A percentile compares a stretch with the other conserved stretches of the same genome.
These are phyloP conservation scores for Pouteria campechiana DNA, from an alignment of 179 eudicot genomes.

Conservation along the genomic window DNA sequence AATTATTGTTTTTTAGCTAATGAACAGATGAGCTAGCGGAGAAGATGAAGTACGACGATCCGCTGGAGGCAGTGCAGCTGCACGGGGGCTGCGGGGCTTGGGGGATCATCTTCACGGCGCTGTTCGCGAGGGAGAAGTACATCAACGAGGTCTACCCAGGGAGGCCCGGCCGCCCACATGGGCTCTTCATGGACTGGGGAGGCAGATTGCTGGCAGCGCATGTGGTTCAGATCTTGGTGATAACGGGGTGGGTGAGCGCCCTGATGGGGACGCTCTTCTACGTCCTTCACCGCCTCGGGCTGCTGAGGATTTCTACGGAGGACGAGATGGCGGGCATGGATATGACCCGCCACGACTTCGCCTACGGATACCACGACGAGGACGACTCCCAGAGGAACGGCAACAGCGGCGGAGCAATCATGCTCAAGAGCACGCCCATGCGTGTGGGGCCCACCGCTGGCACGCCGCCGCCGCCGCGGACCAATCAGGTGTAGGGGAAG, in stretches of 20 bases:
- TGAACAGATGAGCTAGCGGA: conserved; percentile 8
- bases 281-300: conserved; percentile 14
- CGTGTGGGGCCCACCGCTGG: too few species aligned
- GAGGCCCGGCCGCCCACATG: conserved; percentile 16
- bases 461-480: too few species aligned
- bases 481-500: too few species aligned
- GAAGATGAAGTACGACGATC: conserved; percentile 13
- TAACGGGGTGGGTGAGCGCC: conserved; percentile 35
- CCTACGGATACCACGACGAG: conserved; percentile 38
- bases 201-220: conserved; percentile 29
- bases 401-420: too few species aligned
- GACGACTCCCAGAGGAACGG: conserved; percentile 14
- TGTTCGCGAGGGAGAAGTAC: conserved; percentile 13
- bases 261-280: conserved; percentile 34
- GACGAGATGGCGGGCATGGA: conserved; percentile 48
- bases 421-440: too few species aligned
- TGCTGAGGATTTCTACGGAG: conserved; percentile 24
- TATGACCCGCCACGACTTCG: conserved; percentile 32
- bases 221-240: conserved; percentile 23
- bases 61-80: conserved; percentile 25
- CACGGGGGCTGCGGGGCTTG: conserved; percentile 33
- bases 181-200: conserved; percentile 41
- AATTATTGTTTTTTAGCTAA: neutral
- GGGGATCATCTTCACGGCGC: conserved; percentile 28
- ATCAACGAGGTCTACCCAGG: conserved; percentile 21